phyloP scores from a whole-genome alignment of 2,329 filamentous ascomycete species.

The Stachybotrys echinatus region DNA sequence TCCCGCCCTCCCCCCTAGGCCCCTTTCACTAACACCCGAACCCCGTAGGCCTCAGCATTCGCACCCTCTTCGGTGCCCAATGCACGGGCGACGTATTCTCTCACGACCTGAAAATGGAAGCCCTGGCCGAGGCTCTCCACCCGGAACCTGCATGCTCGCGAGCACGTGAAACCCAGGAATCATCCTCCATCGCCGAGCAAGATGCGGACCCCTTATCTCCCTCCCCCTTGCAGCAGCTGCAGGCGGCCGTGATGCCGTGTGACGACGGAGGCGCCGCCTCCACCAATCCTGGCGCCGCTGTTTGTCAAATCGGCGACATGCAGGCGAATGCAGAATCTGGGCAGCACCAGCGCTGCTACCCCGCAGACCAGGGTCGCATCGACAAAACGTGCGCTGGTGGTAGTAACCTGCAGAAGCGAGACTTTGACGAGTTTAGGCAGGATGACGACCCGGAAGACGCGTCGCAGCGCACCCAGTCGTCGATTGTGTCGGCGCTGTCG shows the following conservation, averaged over 20 bases:
- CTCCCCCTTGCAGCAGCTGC: not conserved
- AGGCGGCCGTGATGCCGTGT: not conserved
- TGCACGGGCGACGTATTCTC: conserved; percentile 58
- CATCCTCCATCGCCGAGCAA: not conserved
- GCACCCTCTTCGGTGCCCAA: conserved; percentile 63
- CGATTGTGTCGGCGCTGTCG: conserved; percentile 9
- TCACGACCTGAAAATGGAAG: conserved; percentile 59
- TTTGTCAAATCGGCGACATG: not conserved
- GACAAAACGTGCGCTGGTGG: not conserved
- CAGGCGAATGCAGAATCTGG: not conserved
- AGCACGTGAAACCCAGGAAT: not conserved
- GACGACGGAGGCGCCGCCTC: not conserved
- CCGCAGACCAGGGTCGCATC: not conserved
- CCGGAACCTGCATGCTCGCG: not conserved
- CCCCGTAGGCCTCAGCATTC: conserved; percentile 54
- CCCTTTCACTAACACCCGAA: too few relatives aligned
- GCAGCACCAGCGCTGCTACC: not conserved
- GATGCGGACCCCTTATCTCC: not conserved
- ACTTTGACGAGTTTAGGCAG: conserved; percentile 7
- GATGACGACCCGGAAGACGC: not conserved
- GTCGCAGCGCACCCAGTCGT: conserved; percentile 6
- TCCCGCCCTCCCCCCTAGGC: too few relatives aligned
- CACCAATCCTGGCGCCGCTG: not conserved
- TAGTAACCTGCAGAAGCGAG: conserved; percentile 11
- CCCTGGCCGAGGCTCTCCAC: conserved; percentile 4